Base-by-base conservation (phyloP, 352 stramenopile genomes). In the Phytophthora nicotianae region DNA sequence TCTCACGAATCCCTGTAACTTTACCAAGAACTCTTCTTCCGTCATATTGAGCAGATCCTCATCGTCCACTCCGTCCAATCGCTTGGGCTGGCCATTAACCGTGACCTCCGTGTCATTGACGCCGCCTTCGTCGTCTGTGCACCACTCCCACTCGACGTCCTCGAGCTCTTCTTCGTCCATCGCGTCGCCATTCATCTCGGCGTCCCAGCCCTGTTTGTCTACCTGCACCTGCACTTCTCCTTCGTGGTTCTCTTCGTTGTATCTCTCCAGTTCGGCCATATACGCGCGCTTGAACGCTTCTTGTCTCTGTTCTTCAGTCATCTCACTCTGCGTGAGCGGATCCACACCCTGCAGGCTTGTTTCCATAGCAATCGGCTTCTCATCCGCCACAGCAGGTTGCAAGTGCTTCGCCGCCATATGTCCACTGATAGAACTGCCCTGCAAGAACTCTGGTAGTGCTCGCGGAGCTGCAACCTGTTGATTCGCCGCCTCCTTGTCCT, bases 71-170 rank as follows among this genome's bases (percentile, higher is more conserved):
- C 73, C 74, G 48, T 86, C 75, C 24, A 94, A 68, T 19, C 70
- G 70, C 62, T 93, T 94, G 17, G 59, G 32, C 13, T 73, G 54
- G 9, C 88, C 88, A 50, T 90, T 89, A 5, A 96, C 86, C 5
- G 74, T 78, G 23, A 95, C 65, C 37, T 93, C 81, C 11, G 72
- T 53, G 26, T 93, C 75, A 9, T 64, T 70, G 17, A 45, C 50
- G 40, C 64, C 62, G 16, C 85, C 72, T 35, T 85, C 79, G 16
- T 86, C 77, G 37, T 94, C 83, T 13, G 47, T 63, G 58, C 78
- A 95, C 78, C 79, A 90, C 50, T 96, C 88, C 88, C 88, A 96
- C 63, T 96, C 86, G 32, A 91, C 65, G 57, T 91, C 83, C 46
- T 91, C 82, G 1, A 96, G 49, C 13, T 91, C 82, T 67, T 93